Evolutionary conservation across 2,329 filamentous ascomycete genomes (phyloP).

Genomic region (Fusarium sublunatum): DNA sequence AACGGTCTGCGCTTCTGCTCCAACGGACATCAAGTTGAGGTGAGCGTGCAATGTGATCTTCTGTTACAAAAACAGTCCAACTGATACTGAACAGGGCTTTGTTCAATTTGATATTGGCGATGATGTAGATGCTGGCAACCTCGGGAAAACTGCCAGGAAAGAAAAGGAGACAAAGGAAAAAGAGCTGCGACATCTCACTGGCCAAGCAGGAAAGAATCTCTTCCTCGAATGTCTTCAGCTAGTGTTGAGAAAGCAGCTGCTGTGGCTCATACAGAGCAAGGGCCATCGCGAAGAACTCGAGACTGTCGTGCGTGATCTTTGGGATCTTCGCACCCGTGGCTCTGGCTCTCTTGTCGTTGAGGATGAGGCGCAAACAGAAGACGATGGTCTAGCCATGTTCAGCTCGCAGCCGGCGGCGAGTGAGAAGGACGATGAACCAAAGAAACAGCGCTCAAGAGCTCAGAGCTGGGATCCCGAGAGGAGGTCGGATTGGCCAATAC

Average conservation of each 20-base stretch:
- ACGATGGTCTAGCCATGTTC: slow-evolving; percentile 51
- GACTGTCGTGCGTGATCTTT: slow-evolving; percentile 83
- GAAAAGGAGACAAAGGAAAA: slow-evolving; percentile 68
- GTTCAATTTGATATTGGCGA: slow-evolving; percentile 70
- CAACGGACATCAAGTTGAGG: slow-evolving; percentile 83
- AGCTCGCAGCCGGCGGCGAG: slow-evolving; percentile 52
- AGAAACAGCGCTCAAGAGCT: slow-evolving; percentile 47
- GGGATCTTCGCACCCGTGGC: slow-evolving; percentile 74
- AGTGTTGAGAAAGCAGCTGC: slow-evolving; percentile 82
- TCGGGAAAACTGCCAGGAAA: slow-evolving; percentile 65
- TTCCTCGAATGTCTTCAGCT: slow-evolving; percentile 88
- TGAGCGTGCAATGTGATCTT: slow-evolving; percentile 46
- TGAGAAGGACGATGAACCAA: slow-evolving; percentile 24
- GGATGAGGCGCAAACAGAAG: slow-evolving; percentile 38
- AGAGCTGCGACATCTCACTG: slow-evolving; percentile 67
- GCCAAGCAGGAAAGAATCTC: slow-evolving; percentile 77
- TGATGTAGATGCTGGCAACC: slow-evolving; percentile 75
- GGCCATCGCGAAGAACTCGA: slow-evolving; percentile 79
- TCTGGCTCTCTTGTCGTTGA: slow-evolving; percentile 53
- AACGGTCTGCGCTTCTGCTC: slow-evolving; percentile 83
- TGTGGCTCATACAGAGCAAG: slow-evolving; percentile 75
- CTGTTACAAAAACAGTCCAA: background rate
- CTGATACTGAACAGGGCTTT: slow-evolving; percentile 56
- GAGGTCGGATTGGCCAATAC: slow-evolving; percentile 65
- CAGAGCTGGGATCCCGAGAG: slow-evolving; percentile 59